Percentiles rank a stretch among this genome's conserved stretches.
These are phyloP conservation scores for Nannizziopsis barbatae DNA, from an alignment of 2,329 filamentous ascomycete genomes.

Conservation along the genomic window DNA sequence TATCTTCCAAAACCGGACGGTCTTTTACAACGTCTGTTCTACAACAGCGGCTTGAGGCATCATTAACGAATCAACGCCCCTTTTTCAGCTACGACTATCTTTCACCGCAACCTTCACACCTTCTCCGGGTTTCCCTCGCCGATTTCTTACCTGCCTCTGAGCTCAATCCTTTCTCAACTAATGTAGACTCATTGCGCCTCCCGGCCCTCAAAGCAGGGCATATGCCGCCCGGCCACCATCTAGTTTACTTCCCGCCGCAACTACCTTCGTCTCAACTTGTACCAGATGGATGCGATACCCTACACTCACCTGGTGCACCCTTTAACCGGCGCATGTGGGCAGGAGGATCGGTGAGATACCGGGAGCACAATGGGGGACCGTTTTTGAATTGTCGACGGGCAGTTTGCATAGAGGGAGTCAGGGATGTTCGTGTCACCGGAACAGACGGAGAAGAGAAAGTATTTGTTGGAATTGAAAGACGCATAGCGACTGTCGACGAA, in stretches of 20 bases:
- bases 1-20: background rate
- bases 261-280: slow-evolving; percentile 52
- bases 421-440: slow-evolving; percentile 42
- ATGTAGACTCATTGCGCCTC: slow-evolving; percentile 19
- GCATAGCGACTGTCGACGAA: slow-evolving; percentile 35
- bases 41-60: slow-evolving; percentile 1
- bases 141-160: slow-evolving; percentile 40
- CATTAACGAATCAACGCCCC: slow-evolving; percentile 40
- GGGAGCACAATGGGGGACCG: slow-evolving; percentile 20
- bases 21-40: background rate
- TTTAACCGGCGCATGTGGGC: slow-evolving; percentile 81
- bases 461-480: slow-evolving; percentile 50
- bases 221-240: slow-evolving; percentile 53
- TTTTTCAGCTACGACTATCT: slow-evolving; percentile 46
- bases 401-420: slow-evolving; percentile 39
- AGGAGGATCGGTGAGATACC: slow-evolving; percentile 58
- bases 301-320: slow-evolving; percentile 61
- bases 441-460: slow-evolving; percentile 44
- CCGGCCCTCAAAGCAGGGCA: slow-evolving; percentile 23
- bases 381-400: slow-evolving; percentile 29
- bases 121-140: slow-evolving; percentile 52
- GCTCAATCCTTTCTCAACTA: slow-evolving; percentile 18
- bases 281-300: slow-evolving; percentile 71
- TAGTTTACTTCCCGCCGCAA: slow-evolving; percentile 75
- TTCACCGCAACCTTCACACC: slow-evolving; percentile 51